phyloP scores from a whole-genome alignment of 306 rosid genomes.

The Parietaria judaica region DNA sequence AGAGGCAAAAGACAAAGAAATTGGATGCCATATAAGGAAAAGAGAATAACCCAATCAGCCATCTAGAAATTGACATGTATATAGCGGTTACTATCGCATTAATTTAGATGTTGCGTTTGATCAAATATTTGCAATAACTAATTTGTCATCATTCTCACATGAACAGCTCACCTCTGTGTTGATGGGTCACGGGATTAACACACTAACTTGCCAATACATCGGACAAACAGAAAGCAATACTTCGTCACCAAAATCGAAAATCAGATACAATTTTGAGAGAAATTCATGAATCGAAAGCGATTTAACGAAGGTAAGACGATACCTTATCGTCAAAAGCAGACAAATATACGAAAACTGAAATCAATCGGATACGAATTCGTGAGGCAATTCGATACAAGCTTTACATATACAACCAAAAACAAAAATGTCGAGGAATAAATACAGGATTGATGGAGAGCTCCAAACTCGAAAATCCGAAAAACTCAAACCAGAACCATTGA shows the following conservation, averaged over 20 bases:
- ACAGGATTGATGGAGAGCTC: not conserved
- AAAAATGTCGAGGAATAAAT: not conserved
- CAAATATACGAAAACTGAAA: too few relatives aligned
- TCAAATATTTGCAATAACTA: not conserved
- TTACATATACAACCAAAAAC: not conserved
- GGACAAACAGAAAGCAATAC: not conserved
- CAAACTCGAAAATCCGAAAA: not conserved
- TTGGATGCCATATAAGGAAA: not conserved
- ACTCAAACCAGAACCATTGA: not conserved
- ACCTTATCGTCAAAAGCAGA: too few relatives aligned
- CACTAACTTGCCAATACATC: constrained; percentile 3
- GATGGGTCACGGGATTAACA: not conserved
- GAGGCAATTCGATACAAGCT: not conserved
- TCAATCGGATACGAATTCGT: too few relatives aligned
- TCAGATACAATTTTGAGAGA: not conserved
- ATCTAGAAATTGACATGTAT: not conserved
- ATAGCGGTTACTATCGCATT: not conserved
- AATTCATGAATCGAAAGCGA: not conserved
- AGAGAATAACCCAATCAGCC: not conserved
- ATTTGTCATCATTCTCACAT: constrained; percentile 10
- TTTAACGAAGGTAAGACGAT: not conserved
- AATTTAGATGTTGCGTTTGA: not conserved
- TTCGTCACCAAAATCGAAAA: not conserved
- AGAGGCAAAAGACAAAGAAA: not conserved
- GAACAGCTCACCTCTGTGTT: not conserved